Evolutionary conservation across 768 basidiomycete species (phyloP).

Genomic region (Mycena alexandri): DNA sequence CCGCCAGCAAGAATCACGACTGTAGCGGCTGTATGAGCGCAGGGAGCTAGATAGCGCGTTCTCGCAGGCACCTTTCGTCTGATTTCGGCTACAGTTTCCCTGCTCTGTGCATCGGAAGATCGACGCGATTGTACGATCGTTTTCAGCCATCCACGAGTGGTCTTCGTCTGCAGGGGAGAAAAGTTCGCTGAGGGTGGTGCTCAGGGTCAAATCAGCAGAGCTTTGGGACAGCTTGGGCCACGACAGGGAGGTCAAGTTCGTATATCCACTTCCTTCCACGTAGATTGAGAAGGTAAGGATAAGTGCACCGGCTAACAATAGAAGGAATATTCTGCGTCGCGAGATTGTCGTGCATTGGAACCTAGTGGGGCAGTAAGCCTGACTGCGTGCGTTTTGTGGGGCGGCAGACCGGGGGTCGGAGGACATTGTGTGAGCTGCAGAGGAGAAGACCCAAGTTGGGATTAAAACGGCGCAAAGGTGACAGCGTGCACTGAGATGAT

Average conservation of each 20-base stretch:
- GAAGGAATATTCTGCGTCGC: constrained; percentile 7
- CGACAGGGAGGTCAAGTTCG: constrained; percentile 1
- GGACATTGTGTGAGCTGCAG: constrained; percentile 22
- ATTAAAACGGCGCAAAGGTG: constrained; percentile 2
- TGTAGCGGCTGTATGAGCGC: constrained; percentile 4
- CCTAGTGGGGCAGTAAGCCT: constrained; percentile 19
- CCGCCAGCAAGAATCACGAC: constrained; percentile 48
- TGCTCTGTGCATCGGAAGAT: constrained; percentile 42
- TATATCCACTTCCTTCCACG: background rate
- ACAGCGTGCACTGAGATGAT: constrained; percentile 18
- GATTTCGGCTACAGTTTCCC: constrained; percentile 48
- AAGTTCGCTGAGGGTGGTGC: background rate
- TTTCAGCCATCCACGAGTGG: constrained; percentile 29
- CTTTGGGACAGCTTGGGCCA: background rate
- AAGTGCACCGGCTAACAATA: background rate
- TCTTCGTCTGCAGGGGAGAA: constrained; percentile 11
- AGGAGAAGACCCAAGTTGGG: constrained; percentile 18
- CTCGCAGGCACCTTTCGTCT: constrained; percentile 41
- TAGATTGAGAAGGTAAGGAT: constrained; percentile 4
- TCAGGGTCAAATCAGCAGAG: background rate
- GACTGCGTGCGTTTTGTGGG: constrained; percentile 17
- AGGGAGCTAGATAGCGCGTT: background rate
- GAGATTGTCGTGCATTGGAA: constrained; percentile 13
- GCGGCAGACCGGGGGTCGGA: constrained; percentile 15
- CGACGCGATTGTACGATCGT: constrained; percentile 12